Evolutionary conservation across 768 basidiomycete genomes (phyloP), one percentile per base, ranked within the genome.

Genomic region (Suillus weaverae): DNA sequence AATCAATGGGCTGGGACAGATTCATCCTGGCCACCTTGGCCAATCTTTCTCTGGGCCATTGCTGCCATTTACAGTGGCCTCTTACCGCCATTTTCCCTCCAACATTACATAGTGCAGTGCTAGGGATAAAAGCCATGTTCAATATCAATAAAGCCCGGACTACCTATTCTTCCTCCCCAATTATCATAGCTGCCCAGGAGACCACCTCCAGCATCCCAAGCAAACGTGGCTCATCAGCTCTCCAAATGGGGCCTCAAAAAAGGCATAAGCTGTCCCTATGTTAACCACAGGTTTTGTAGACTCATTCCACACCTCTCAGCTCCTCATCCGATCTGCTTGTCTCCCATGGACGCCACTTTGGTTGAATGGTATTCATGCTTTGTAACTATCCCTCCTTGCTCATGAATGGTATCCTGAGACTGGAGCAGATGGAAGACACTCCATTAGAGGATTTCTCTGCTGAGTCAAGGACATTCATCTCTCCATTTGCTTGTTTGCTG

Each of bases 201-300:
- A 2, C 30, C 30, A 18, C 30, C 9, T 51, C 50, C 50, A 32
- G 30, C 4, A 9, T 51, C 18, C 30, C 1, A 8, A 8, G 3
- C 50, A 51, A 51, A 51, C 4, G 7, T 9, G 7, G 50, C 30
- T 51, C 16, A 0, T 59, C 20, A 0, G 64, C 67, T 20, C 60
- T 69, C 14, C 51, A 66, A 48, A 55, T 69, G 38, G 68, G 67
- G 18, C 67, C 68, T 44, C 5, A 43, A 69, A 69, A 41, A 69
- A 32, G 55, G 44, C 36, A 35, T 68, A 32, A 62, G 8, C 3
- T 14, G 13, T 48, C 48, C 20, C 3, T 2, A 33, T n/a, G n/a
- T 61, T 35, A 22, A 36, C 43, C 20, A 44, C 9, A 44, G 4
- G 5, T 10, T 44, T 10, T 20, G 9, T 44, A 44, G 0, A 0